phyloP scores from a whole-genome alignment of 257 asterid genomes.

The Fraxinus pennsylvanica region DNA sequence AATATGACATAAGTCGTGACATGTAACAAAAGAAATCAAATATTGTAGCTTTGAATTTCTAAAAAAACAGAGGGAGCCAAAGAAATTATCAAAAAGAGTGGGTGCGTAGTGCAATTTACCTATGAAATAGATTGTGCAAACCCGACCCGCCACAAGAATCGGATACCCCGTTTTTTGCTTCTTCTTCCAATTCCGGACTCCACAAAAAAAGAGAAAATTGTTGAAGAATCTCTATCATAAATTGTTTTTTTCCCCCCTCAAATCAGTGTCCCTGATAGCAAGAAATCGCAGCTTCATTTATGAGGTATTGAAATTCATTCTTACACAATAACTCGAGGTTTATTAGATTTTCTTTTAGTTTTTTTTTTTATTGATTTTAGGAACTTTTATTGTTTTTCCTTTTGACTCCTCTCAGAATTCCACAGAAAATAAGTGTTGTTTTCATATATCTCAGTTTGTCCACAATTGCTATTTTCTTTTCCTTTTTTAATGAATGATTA shows the following conservation, averaged over 20 bases:
- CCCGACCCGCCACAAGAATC: conserved; percentile 28
- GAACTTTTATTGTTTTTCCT: background rate
- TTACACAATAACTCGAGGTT: background rate
- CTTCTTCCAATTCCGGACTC: background rate
- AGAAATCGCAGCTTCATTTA: background rate
- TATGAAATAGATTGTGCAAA: background rate
- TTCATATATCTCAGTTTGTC: conserved; percentile 8
- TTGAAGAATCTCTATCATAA: background rate
- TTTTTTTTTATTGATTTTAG: background rate
- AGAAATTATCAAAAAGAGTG: background rate
- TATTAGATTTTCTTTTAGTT: background rate
- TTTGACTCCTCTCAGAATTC: conserved; percentile 10
- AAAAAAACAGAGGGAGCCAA: background rate
- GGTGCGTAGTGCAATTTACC: background rate
- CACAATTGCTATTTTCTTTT: background rate
- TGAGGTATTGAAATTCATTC: background rate
- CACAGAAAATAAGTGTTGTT: background rate
- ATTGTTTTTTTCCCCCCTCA: background rate
- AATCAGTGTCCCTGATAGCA: background rate
- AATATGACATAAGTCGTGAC: too few relatives aligned
- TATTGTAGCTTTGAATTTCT: background rate
- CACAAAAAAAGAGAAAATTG: background rate
- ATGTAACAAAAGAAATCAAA: too few relatives aligned
- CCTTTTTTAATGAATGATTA: background rate
- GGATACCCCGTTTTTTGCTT: background rate